Base-by-base conservation (phyloP, 768 basidiomycete genomes). In the Lentinus brumalis region DNA sequence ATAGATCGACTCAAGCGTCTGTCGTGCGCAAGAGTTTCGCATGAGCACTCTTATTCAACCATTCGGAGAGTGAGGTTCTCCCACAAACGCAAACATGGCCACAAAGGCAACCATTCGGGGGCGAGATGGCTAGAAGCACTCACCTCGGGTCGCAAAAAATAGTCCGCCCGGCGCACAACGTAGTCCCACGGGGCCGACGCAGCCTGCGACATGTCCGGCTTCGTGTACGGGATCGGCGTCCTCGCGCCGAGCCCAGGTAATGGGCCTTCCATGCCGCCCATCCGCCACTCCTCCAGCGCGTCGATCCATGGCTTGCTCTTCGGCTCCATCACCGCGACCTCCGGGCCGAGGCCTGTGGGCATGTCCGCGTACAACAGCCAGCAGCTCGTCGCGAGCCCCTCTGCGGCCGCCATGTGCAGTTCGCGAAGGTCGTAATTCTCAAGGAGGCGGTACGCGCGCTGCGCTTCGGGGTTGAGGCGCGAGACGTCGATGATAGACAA, bases 1-100 rank as follows among this genome's bases (percentile, higher is more conserved):
- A 69, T 86, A 91, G 56, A 92, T 71, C 10, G 86, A 87, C 70
- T 92, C 91, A 4, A 92, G 66, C 7, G 91, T 84, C 89, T 92
- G 66, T 21, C 30, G 41, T 35, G 16, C 49, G 60, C 16, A 11
- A n/a, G 16, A 5, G 18, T 9, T 14, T 31, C 10, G 47, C 21
- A 16, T 15, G 6, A n/a, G 7, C 29, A 26, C 38, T 53, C 42
- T 53, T 31, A 31, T 18, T 44, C 18, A 14, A 14, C 38, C 16
- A 15, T 49, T 8, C 12, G 21, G 21, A 26, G 21, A 26, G 21
- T 26, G 21, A 26, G 21, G 21, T 26, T 26, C 21, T 26, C 21
- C 21, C 21, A 26, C 21, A 26, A 26, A 26, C 21, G 21, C 21
- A 26, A 26, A 2, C 21, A 26, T 26, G 21, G 21, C 21, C 21